These are phyloP conservation scores for Singerocomus inundabilis DNA, from an alignment of 1,284 basidiomycete species.

Conservation along the genomic window DNA sequence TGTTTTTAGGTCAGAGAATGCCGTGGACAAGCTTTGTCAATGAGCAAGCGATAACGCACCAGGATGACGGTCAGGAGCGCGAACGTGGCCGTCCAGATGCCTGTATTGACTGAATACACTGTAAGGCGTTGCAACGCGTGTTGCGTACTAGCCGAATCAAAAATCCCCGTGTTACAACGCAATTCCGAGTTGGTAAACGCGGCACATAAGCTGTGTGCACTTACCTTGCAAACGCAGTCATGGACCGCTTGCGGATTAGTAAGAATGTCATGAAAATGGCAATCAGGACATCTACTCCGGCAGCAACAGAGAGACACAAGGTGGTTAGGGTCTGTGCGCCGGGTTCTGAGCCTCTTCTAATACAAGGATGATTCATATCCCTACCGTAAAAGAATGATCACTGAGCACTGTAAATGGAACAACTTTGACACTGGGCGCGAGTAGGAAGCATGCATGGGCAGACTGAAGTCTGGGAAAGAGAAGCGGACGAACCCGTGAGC, in stretches of 20 bases:
- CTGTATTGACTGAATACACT: constrained; percentile 15
- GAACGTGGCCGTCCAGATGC: constrained; percentile 17
- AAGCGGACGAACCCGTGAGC: constrained; percentile 3
- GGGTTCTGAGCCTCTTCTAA: neutral
- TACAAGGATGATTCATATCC: neutral
- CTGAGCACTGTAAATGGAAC: neutral
- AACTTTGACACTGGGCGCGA: neutral
- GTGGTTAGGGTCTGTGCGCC: neutral
- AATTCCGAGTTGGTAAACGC: neutral
- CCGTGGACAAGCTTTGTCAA: neutral
- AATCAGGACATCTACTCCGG: neutral
- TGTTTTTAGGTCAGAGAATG: neutral
- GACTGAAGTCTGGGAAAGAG: neutral
- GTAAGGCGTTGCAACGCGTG: constrained; percentile 1
- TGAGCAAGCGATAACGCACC: no score
- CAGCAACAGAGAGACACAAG: neutral
- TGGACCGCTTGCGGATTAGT: neutral
- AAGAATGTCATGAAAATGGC: neutral
- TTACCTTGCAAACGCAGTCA: constrained; percentile 2
- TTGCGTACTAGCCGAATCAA: no score
- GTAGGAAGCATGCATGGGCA: neutral
- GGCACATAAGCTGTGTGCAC: neutral
- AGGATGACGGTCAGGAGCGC: constrained; percentile 13
- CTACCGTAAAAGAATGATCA: constrained; percentile 2
- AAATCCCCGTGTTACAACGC: no score